phyloP scores from a whole-genome alignment of 1,284 basidiomycete genomes.

The Anthracocystis setariae region DNA sequence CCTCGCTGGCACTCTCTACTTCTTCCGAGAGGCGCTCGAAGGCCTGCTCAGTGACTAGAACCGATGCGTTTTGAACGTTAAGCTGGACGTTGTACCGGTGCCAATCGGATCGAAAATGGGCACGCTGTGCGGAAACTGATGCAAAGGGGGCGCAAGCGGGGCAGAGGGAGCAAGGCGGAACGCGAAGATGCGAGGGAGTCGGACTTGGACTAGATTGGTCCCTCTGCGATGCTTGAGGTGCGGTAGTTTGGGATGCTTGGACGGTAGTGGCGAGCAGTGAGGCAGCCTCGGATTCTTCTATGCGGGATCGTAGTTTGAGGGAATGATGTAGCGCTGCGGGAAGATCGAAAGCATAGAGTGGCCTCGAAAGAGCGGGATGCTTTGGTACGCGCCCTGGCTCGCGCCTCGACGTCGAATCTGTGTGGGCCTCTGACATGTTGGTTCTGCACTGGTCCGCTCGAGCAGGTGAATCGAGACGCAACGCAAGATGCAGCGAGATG shows the following conservation, averaged over 20 bases:
- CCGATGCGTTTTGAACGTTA: slow-evolving; percentile 21
- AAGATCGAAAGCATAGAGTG: slow-evolving; percentile 56
- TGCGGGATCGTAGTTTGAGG: slow-evolving; percentile 39
- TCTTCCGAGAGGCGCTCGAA: slow-evolving; percentile 54
- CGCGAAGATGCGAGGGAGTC: slow-evolving; percentile 20
- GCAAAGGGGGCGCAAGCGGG: slow-evolving; percentile 73
- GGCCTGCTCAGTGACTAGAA: slow-evolving; percentile 33
- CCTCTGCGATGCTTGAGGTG: slow-evolving; percentile 5
- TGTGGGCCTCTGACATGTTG: slow-evolving; percentile 24
- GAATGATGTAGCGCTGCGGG: slow-evolving; percentile 29
- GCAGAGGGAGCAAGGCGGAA: slow-evolving; percentile 58
- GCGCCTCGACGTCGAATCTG: not conserved
- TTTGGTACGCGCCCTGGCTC: slow-evolving; percentile 10
- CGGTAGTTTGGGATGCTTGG: slow-evolving; percentile 2
- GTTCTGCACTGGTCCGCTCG: not conserved
- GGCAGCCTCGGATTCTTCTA: slow-evolving; percentile 33
- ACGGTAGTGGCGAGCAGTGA: slow-evolving; percentile 17
- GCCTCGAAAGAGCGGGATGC: slow-evolving; percentile 39
- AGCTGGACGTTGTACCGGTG: slow-evolving; percentile 94
- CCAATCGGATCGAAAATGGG: slow-evolving; percentile 94
- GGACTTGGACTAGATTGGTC: slow-evolving; percentile 14
- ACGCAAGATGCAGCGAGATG: not conserved
- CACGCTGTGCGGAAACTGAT: slow-evolving; percentile 82
- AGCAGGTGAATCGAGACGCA: not conserved
- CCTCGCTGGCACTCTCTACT: slow-evolving; percentile 41